Percentiles rank a stretch among this genome's conserved stretches.
phyloP scores from a whole-genome alignment of 2,329 filamentous ascomycete genomes.

The Aphanocladium album region DNA sequence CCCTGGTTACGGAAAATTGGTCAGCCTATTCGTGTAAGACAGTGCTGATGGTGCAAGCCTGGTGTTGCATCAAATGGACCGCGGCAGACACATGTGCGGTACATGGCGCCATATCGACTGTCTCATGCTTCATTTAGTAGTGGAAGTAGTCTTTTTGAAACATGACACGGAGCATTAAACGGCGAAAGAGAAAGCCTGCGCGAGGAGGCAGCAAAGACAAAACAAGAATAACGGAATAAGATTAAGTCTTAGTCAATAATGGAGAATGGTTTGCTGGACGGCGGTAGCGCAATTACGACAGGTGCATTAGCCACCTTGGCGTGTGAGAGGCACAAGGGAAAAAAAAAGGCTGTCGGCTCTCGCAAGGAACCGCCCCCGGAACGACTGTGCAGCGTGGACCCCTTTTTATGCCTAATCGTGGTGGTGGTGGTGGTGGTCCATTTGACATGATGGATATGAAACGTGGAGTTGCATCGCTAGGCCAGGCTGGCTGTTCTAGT shows the following conservation, averaged over 20 bases:
- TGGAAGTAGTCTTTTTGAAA: not conserved
- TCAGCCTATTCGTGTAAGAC: not conserved
- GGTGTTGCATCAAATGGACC: not conserved
- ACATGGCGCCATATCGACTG: not conserved
- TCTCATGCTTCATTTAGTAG: not conserved
- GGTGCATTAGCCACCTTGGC: slow-evolving; percentile 8
- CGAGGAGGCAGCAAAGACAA: not conserved
- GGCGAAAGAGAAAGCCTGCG: not conserved
- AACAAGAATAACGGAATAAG: not conserved
- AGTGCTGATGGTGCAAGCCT: not conserved
- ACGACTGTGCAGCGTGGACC: not conserved
- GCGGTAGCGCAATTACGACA: not conserved
- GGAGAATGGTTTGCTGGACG: not conserved
- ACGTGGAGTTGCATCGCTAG: not conserved
- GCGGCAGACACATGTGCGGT: not conserved
- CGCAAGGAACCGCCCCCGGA: not conserved
- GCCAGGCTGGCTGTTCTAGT: not conserved
- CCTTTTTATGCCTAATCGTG: not conserved
- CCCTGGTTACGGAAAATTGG: too few relatives aligned
- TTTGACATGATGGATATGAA: not conserved
- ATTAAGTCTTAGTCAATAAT: slow-evolving; percentile 2
- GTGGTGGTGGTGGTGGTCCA: not conserved
- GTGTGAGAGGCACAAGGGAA: too few relatives aligned
- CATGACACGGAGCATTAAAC: not conserved
- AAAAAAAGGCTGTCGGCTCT: not conserved